Evolutionary conservation across 768 basidiomycete species (phyloP).

Genomic region (Dioszegia aurantiaca): DNA sequence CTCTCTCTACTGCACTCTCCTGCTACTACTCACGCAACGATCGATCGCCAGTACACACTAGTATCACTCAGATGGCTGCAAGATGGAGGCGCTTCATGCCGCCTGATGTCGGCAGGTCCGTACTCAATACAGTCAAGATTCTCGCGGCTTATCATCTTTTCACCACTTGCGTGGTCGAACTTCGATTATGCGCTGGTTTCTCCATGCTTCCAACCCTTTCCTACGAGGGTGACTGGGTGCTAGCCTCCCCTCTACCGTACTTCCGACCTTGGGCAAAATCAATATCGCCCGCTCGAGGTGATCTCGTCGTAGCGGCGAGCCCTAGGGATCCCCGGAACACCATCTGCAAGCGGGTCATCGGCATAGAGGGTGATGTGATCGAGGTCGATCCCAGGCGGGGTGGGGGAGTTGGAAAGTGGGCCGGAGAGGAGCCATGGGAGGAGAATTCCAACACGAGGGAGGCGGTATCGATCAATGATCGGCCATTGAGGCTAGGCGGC

Average conservation of each 20-base stretch:
- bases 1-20: too few relatives aligned
- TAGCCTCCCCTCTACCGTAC: slow-evolving; percentile 49
- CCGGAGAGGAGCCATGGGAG: slow-evolving; percentile 14
- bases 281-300: slow-evolving; percentile 60
- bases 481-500: slow-evolving; percentile 21
- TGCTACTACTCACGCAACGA: too few relatives aligned
- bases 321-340: slow-evolving; percentile 65
- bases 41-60: too few relatives aligned
- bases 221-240: slow-evolving; percentile 43
- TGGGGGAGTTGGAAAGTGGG: slow-evolving; percentile 20
- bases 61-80: not conserved
- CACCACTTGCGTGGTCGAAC: slow-evolving; percentile 40
- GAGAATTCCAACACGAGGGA: slow-evolving; percentile 17
- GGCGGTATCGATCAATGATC: slow-evolving; percentile 15
- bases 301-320: slow-evolving; percentile 69
- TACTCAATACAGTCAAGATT: slow-evolving; percentile 31
- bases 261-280: slow-evolving; percentile 25
- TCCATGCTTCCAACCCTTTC: slow-evolving; percentile 54
- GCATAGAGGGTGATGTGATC: slow-evolving; percentile 81
- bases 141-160: slow-evolving; percentile 40
- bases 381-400: slow-evolving; percentile 72
- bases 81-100: slow-evolving; percentile 11
- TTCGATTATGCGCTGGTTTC: slow-evolving; percentile 47
- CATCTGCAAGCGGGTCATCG: slow-evolving; percentile 86
- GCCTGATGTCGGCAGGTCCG: slow-evolving; percentile 26